Conservation (phyloP, 345 rosid genomes). For the Microcos paniculata region DNA sequence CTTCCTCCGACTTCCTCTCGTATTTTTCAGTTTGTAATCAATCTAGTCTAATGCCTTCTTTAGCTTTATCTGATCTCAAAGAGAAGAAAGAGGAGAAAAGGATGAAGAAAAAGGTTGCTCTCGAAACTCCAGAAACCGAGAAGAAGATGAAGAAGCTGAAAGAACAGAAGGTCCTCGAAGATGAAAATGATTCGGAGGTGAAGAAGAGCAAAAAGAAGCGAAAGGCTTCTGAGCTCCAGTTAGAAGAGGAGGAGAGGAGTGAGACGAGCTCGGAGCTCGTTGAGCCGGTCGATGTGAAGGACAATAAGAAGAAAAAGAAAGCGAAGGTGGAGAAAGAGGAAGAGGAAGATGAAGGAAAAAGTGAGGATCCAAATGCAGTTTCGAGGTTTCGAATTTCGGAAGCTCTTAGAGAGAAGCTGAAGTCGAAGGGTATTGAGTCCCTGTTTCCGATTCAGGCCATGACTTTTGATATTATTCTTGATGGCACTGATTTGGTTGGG, state of each 20-base stretch:
- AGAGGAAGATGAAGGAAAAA: constrained; percentile 41
- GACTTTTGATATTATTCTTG: constrained; percentile 70
- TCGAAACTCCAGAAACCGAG: constrained; percentile 36
- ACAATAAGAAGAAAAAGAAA: constrained; percentile 52
- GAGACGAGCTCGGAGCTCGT: constrained; percentile 76
- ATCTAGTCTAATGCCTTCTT: constrained; percentile 56
- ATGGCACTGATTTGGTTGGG: constrained; percentile 87
- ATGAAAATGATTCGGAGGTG: constrained; percentile 32
- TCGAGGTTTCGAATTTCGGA: constrained; percentile 73
- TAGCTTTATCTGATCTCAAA: constrained; percentile 33
- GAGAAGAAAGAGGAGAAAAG: constrained; percentile 50
- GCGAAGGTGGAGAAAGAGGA: constrained; percentile 39
- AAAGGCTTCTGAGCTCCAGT: constrained; percentile 45
- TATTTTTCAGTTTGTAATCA: not conserved
- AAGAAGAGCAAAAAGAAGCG: constrained; percentile 58
- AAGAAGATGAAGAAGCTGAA: constrained; percentile 48
- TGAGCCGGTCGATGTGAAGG: constrained; percentile 44
- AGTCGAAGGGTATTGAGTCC: constrained; percentile 72
- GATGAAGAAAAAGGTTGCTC: constrained; percentile 61
- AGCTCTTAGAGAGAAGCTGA: constrained; percentile 57
- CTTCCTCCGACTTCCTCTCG: not conserved
- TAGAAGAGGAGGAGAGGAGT: constrained; percentile 52
- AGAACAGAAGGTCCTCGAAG: constrained; percentile 25
- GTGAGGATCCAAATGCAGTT: constrained; percentile 63
- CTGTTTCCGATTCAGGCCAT: constrained; percentile 90